Conservation (phyloP, 306 rosid species). For the Fragaria nilgerrensis region DNA sequence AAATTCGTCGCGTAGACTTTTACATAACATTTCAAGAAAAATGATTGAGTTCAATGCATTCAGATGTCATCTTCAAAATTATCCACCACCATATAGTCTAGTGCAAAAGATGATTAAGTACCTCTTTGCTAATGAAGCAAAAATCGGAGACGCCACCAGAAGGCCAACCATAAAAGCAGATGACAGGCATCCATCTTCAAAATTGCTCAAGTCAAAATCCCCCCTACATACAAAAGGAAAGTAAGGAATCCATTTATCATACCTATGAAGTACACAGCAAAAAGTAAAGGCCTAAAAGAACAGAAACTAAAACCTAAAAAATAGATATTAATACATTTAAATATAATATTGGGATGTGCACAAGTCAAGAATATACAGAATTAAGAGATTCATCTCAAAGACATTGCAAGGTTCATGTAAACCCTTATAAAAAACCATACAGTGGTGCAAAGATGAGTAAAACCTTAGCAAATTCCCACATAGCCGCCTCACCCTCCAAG, state of each 20-base stretch:
- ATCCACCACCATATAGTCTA: background rate
- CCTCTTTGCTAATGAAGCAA: slow-evolving; percentile 90
- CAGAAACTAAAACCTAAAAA: background rate
- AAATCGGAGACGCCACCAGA: slow-evolving; percentile 82
- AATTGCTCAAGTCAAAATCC: slow-evolving; percentile 82
- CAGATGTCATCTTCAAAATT: background rate
- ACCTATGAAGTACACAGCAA: background rate
- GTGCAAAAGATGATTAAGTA: slow-evolving; percentile 15
- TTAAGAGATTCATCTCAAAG: background rate
- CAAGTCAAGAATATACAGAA: background rate
- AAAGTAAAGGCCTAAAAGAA: background rate
- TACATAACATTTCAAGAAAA: background rate
- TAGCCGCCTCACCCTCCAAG: background rate
- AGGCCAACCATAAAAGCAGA: slow-evolving; percentile 99
- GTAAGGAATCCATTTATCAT: background rate
- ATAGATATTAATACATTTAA: background rate
- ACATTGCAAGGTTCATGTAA: background rate
- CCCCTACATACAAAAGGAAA: slow-evolving; percentile 53
- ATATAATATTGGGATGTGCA: background rate
- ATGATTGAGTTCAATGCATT: background rate
- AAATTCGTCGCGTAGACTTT: background rate
- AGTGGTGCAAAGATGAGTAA: background rate
- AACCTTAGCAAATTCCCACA: background rate
- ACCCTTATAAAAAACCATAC: background rate
- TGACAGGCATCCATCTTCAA: slow-evolving; percentile 84